Percentiles rank a stretch among this genome's conserved stretches.
phyloP scores from a whole-genome alignment of 768 basidiomycete genomes.

The Suillus tomentosus region DNA sequence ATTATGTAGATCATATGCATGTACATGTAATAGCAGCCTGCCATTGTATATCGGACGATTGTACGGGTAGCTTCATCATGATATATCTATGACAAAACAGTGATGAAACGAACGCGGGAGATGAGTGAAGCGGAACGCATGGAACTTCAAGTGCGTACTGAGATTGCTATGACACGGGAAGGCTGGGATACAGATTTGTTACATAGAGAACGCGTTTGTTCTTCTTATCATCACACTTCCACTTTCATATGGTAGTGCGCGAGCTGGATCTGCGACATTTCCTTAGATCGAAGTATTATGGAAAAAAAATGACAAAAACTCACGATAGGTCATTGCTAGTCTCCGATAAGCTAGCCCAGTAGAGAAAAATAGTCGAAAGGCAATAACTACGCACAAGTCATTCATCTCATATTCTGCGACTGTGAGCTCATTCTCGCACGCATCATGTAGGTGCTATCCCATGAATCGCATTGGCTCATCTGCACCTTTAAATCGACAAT shows the following conservation, averaged over 20 bases:
- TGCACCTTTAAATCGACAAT: background rate
- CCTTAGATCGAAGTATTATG: background rate
- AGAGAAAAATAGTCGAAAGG: background rate
- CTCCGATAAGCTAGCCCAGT: background rate
- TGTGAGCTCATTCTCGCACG: background rate
- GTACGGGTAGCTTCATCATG: too few relatives aligned
- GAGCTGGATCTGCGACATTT: background rate
- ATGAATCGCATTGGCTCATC: background rate
- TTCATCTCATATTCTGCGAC: background rate
- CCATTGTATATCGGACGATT: too few relatives aligned
- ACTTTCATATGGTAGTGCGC: background rate
- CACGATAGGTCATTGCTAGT: background rate
- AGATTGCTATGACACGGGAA: background rate
- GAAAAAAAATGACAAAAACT: too few relatives aligned
- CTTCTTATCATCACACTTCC: too few relatives aligned
- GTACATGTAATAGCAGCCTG: too few relatives aligned
- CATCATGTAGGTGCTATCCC: background rate
- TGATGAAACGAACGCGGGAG: too few relatives aligned
- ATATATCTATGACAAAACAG: too few relatives aligned
- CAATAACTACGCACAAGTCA: background rate
- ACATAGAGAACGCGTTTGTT: too few relatives aligned
- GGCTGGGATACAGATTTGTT: too few relatives aligned
- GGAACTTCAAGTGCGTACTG: background rate
- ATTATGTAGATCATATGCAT: too few relatives aligned
- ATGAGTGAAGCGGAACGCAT: too few relatives aligned